A percentile compares a stretch with the other conserved stretches of the same genome.
Conservation (phyloP, 2,329 filamentous ascomycete genomes). For the Botrytis cinerea region DNA sequence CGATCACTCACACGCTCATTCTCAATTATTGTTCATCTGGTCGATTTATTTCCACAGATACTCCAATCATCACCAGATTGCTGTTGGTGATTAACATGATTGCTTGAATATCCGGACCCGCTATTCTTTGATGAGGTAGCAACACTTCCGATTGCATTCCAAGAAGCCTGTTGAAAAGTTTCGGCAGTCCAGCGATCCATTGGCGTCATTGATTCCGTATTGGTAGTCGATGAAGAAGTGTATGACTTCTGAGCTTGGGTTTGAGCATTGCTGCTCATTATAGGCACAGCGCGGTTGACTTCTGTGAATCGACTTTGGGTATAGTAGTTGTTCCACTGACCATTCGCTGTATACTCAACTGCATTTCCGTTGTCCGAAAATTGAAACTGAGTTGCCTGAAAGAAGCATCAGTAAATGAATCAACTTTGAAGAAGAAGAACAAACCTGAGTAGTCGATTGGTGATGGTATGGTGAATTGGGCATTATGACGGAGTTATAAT, state of each 20-base stretch:
- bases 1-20: background rate
- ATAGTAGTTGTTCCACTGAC: background rate
- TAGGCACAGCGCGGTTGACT: background rate
- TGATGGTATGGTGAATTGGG: background rate
- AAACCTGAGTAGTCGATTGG: background rate
- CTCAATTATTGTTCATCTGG: background rate
- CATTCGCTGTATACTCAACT: background rate
- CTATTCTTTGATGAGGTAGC: background rate
- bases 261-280: background rate
- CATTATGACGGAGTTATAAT: background rate
- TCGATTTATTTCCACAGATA: conserved; percentile 7
- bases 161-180: background rate
- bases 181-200: conserved; percentile 7
- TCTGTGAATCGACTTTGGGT: background rate
- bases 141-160: conserved; percentile 8
- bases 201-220: background rate
- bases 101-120: background rate
- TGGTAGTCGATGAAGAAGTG: background rate
- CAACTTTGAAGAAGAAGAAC: background rate
- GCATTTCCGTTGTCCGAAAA: background rate
- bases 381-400: background rate
- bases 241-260: background rate
- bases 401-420: background rate
- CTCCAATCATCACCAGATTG: conserved; percentile 10
- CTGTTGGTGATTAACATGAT: background rate